Evolutionary conservation across 2,329 filamentous ascomycete species (phyloP).

Genomic region (Colletotrichum graminicola): DNA sequence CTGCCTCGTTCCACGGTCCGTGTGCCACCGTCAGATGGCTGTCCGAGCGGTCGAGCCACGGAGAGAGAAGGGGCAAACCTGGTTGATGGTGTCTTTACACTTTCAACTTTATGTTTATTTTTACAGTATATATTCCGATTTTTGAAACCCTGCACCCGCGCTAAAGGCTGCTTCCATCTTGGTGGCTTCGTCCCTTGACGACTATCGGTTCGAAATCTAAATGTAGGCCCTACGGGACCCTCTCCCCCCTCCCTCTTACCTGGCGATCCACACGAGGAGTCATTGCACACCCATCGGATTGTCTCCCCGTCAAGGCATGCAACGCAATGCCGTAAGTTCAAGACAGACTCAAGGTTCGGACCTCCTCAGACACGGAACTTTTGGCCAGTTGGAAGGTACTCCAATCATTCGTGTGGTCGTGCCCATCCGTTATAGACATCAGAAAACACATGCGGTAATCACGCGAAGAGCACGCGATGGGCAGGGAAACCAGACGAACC

Average conservation of each 20-base stretch:
- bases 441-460: neutral
- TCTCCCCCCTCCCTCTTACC: no score
- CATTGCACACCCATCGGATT: neutral
- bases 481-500: neutral
- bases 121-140: no score
- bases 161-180: neutral
- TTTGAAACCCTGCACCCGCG: neutral
- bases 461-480: neutral
- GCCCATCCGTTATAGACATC: neutral
- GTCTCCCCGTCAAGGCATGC: neutral
- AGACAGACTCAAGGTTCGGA: conserved; percentile 3
- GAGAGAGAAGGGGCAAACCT: neutral
- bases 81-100: neutral
- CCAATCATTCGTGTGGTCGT: no score
- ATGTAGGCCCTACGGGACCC: neutral
- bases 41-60: neutral
- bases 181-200: neutral
- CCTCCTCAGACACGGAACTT: neutral
- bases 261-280: no score
- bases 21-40: neutral
- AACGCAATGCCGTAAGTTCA: neutral
- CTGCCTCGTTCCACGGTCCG: neutral
- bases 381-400: neutral
- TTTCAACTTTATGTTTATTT: neutral
- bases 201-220: neutral